Percentiles rank a stretch among this genome's conserved stretches.
phyloP scores from a whole-genome alignment of 2,329 filamentous ascomycete genomes.

The Aureobasidium sp. region DNA sequence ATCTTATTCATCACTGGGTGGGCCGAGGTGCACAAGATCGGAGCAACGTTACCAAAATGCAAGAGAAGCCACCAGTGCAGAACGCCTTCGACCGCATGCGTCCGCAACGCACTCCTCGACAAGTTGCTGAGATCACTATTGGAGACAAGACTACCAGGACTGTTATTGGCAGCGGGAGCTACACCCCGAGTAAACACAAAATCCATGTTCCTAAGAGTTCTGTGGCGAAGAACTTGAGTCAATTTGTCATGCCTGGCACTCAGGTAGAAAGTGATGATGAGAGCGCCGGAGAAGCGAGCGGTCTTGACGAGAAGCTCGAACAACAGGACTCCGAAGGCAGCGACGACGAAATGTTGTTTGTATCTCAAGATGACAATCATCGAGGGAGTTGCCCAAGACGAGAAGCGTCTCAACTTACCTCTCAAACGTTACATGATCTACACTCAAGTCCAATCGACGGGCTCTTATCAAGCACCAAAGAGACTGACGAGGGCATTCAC shows the following conservation, averaged over 20 bases:
- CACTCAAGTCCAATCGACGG: background rate
- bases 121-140: slow-evolving; percentile 68
- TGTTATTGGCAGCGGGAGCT: slow-evolving; percentile 53
- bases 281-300: slow-evolving; percentile 31
- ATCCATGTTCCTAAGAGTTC: slow-evolving; percentile 36
- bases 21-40: slow-evolving; percentile 30
- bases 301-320: slow-evolving; percentile 22
- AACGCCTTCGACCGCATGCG: slow-evolving; percentile 61
- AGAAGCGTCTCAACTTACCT: slow-evolving; percentile 17
- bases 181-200: slow-evolving; percentile 41
- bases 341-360: background rate
- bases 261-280: slow-evolving; percentile 22
- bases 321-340: slow-evolving; percentile 20
- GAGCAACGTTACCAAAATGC: slow-evolving; percentile 26
- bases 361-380: background rate
- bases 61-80: slow-evolving; percentile 41
- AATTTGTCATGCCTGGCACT: slow-evolving; percentile 51
- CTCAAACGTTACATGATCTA: background rate
- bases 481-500: background rate
- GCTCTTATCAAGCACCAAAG: background rate
- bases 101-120: slow-evolving; percentile 53
- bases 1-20: slow-evolving; percentile 43
- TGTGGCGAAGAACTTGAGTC: slow-evolving; percentile 38
- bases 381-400: background rate
- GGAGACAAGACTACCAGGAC: slow-evolving; percentile 60